These are phyloP conservation scores for Pelomyxa schiedti DNA, from an alignment of 78 protist species.

Conservation along the genomic window DNA sequence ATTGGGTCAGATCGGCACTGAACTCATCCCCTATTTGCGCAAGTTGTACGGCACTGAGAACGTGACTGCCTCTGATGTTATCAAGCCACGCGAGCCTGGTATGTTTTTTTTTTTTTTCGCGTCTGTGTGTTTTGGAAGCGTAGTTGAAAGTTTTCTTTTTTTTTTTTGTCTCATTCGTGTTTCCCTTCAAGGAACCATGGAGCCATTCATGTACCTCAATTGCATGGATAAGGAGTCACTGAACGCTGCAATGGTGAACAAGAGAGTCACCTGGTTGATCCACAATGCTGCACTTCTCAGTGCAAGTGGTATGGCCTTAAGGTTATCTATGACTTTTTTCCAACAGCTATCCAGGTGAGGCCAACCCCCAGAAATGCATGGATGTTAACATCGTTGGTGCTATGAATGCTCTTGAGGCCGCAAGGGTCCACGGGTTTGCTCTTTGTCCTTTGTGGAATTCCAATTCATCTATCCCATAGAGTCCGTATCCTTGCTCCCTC, in stretches of 20 bases:
- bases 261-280: conserved; percentile 20
- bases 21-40: conserved; percentile 8
- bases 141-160: not conserved
- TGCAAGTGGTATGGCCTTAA: too few species aligned
- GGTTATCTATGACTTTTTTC: too few species aligned
- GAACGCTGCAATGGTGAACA: conserved; percentile 5
- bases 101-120: not conserved
- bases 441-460: not conserved
- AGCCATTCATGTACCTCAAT: not conserved
- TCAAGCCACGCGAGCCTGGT: not conserved
- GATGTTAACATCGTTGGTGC: conserved; percentile 36
- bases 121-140: not conserved
- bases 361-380: conserved; percentile 12
- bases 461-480: not conserved
- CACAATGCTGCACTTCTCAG: conserved; percentile 46
- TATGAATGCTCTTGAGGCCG: conserved; percentile 13
- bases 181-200: not conserved
- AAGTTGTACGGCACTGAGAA: conserved; percentile 15
- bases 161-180: not conserved
- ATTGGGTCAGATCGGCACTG: conserved; percentile 40
- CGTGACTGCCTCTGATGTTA: conserved; percentile 28
- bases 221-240: not conserved
- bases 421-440: not conserved
- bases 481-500: not conserved
- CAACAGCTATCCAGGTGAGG: too few species aligned